Evolutionary conservation across 345 rosid genomes (phyloP).

Genomic region (Linum trigynum): DNA sequence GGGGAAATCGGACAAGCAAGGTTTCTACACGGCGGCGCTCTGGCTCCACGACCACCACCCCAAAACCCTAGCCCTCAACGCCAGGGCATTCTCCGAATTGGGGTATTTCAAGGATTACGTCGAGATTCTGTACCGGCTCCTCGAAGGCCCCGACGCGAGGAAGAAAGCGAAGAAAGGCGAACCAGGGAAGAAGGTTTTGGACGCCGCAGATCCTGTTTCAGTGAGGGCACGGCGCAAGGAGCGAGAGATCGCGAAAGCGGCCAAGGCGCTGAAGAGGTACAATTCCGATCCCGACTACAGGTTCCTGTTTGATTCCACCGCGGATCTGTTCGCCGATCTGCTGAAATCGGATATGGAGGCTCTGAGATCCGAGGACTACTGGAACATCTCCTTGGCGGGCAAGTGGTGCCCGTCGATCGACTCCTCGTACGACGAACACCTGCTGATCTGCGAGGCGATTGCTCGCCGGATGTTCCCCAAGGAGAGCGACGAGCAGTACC

Average conservation of each 20-base stretch:
- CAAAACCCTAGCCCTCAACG: conserved; percentile 13
- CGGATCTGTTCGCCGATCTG: conserved; percentile 1
- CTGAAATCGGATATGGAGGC: conserved; percentile 1
- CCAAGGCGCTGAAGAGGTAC: no score
- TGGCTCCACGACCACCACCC: conserved; percentile 15
- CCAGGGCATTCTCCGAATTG: conserved; percentile 2
- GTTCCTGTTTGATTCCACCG: neutral
- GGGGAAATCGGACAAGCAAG: conserved; percentile 19
- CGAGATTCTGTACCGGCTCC: conserved; percentile 2
- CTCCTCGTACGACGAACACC: neutral
- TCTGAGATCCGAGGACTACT: neutral
- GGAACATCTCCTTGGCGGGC: neutral
- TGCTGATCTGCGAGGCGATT: conserved; percentile 9
- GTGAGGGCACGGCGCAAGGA: conserved; percentile 7
- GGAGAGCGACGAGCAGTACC: neutral
- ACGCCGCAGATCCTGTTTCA: neutral
- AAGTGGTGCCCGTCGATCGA: conserved; percentile 5
- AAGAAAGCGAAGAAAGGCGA: neutral
- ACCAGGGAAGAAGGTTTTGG: neutral
- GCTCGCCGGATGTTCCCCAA: neutral
- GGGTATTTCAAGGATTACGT: conserved; percentile 12
- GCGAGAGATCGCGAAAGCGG: neutral
- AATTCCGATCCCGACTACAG: no score
- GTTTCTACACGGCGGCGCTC: conserved; percentile 13
- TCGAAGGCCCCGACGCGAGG: conserved; percentile 9